Evolutionary conservation across 768 basidiomycete genomes (phyloP).

Genomic region (Suillus fuscotomentosus): DNA sequence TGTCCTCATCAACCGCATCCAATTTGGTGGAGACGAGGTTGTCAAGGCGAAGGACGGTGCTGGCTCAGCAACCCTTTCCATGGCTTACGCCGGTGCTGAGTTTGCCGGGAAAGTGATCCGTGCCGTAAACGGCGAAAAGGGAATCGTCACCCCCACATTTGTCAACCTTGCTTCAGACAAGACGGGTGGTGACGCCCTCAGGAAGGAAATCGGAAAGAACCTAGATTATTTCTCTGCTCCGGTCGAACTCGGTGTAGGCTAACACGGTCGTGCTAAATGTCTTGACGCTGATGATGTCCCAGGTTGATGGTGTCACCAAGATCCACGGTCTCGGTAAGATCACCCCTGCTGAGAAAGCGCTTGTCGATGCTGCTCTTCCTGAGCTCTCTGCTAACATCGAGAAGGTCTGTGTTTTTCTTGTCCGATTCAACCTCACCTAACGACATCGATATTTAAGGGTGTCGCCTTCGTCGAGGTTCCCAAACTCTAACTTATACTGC

Average conservation of each 20-base stretch:
- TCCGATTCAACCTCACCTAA: conserved; percentile 3
- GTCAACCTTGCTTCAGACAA: conserved; percentile 76
- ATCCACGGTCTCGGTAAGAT: conserved; percentile 80
- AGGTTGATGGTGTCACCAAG: conserved; percentile 81
- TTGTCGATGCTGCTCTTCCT: conserved; percentile 78
- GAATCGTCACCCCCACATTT: conserved; percentile 80
- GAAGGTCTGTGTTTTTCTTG: conserved; percentile 44
- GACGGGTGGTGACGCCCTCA: conserved; percentile 68
- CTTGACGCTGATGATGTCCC: not conserved
- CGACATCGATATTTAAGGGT: conserved; percentile 14
- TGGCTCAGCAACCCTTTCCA: conserved; percentile 94
- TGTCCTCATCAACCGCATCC: conserved; percentile 78
- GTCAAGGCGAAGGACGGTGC: conserved; percentile 93
- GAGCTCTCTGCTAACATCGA: conserved; percentile 76
- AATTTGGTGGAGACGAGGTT: conserved; percentile 97
- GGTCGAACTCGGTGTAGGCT: conserved; percentile 81
- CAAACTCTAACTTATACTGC: conserved; percentile 22
- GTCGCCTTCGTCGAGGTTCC: conserved; percentile 23
- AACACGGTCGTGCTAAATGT: not conserved
- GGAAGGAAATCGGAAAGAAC: conserved; percentile 71
- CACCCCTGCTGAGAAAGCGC: conserved; percentile 67
- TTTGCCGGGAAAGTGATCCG: conserved; percentile 82
- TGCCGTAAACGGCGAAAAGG: conserved; percentile 86
- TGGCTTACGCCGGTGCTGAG: conserved; percentile 93
- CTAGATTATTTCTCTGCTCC: conserved; percentile 88